Evolutionary conservation across 2,329 filamentous ascomycete genomes (phyloP).

Genomic region (Pestalotiopsis sp.): DNA sequence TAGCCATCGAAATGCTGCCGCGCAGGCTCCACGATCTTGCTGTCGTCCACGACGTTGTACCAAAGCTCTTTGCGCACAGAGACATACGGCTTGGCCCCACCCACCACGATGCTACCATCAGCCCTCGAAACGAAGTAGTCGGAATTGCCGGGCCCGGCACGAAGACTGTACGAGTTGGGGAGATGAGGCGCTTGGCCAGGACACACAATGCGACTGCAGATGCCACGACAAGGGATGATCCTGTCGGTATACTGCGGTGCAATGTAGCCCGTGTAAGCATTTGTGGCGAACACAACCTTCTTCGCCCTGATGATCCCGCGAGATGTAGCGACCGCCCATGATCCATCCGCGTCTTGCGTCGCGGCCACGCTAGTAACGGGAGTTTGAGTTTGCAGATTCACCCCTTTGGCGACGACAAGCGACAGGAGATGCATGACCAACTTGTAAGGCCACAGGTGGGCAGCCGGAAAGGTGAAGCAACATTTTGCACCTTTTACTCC

Average conservation of each 20-base stretch:
- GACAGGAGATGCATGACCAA: constrained; percentile 5
- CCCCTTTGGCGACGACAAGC: not conserved
- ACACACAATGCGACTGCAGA: constrained; percentile 18
- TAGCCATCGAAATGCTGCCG: constrained; percentile 44
- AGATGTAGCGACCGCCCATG: not conserved
- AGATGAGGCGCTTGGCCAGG: not conserved
- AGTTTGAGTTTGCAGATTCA: constrained; percentile 12
- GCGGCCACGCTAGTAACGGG: not conserved
- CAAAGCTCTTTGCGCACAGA: constrained; percentile 29
- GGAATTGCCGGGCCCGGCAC: constrained; percentile 20
- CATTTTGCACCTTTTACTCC: constrained; percentile 11
- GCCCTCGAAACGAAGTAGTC: constrained; percentile 42
- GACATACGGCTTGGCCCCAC: constrained; percentile 42
- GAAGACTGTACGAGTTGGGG: constrained; percentile 21
- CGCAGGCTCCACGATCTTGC: constrained; percentile 37
- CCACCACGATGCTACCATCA: constrained; percentile 45
- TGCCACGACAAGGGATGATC: constrained; percentile 10
- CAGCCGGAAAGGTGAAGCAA: constrained; percentile 8
- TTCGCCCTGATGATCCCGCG: constrained; percentile 3
- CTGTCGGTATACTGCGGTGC: not conserved
- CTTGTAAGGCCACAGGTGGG: constrained; percentile 8
- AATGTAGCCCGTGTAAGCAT: constrained; percentile 11
- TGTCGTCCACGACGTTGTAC: constrained; percentile 41
- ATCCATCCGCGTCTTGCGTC: not conserved
- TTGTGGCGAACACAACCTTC: constrained; percentile 10